Base-by-base conservation (phyloP, 169 alveolate genomes). In the Plasmodium knowlesi region DNA sequence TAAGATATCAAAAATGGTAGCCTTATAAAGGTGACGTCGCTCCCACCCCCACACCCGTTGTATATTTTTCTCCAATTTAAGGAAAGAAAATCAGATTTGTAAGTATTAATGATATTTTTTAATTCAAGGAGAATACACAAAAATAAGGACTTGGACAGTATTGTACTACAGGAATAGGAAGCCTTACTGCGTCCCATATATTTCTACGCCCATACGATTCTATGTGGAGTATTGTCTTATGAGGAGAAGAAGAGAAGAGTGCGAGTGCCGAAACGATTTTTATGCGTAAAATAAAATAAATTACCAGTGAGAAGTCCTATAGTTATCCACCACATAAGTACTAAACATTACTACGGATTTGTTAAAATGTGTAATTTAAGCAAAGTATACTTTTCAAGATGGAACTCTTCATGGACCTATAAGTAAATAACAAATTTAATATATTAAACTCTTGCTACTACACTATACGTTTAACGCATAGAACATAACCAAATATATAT, bases 331-430 rank as follows among this genome's bases (percentile, higher is more conserved):
- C 57, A 79, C 39, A 46, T 46, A 46, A n/a, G 41, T 82, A n/a
- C 39, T 28, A n/a, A 43, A 84, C 28, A 46, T 19, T 71, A 84
- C 61, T 74, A 78, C 19, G 54, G 53, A 53, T 72, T 39, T 54
- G 46, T 70, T 37, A 74, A 85, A 54, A 85, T 85, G 93, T 46
- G 22, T 46, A 85, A 89, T 43, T 67, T 89, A 80, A 89, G 91
- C 32, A 80, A 22, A 79, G 8, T 46, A 43, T 28, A 37, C 54
- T 89, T 79, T 67, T 39, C 79, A 89, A 89, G 94, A 81, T 80
- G 90, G 88, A 89, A 80, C 94, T 50, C 91, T 32, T 78, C 94
- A n/a, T 89, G 94, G 94, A 89, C 94, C 9, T 89, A 79, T 89
- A 89, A 89, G 94, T 89, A 89, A 89, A 89, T 61, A 78, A 80